These are phyloP conservation scores for Hygrocybe coccinea DNA, from an alignment of 768 basidiomycete genomes.

Conservation along the genomic window DNA sequence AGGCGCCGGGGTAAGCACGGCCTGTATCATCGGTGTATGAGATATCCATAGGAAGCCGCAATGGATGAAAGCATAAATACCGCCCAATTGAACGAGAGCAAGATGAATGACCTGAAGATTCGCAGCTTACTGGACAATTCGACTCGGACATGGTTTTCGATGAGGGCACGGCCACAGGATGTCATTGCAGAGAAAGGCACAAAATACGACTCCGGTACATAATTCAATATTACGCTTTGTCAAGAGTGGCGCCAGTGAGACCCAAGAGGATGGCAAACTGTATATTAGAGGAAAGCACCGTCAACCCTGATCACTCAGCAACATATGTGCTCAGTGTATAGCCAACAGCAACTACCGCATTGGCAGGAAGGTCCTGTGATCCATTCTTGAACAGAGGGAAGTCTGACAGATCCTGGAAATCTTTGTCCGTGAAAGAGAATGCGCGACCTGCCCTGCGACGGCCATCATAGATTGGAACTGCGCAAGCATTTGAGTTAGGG, in stretches of 20 bases:
- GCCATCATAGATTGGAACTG: slow-evolving; percentile 10
- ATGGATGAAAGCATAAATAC: too few species aligned
- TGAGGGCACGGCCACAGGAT: too few species aligned
- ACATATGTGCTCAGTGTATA: neutral
- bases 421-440: neutral
- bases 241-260: neutral
- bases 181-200: neutral
- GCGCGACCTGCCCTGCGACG: neutral
- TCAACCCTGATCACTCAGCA: neutral
- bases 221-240: neutral
- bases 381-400: neutral
- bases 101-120: too few species aligned
- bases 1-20: too few species aligned
- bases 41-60: too few species aligned
- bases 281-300: neutral
- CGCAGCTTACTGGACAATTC: too few species aligned
- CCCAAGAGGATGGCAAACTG: neutral
- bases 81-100: too few species aligned
- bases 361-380: neutral
- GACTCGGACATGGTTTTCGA: too few species aligned
- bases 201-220: neutral
- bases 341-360: slow-evolving; percentile 1
- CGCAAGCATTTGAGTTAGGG: neutral
- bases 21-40: too few species aligned
- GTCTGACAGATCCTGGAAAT: neutral